Percentiles rank a stretch among this genome's conserved stretches.
Evolutionary conservation across 2,329 filamentous ascomycete species (phyloP).

Genomic region (Xylariales sp.): DNA sequence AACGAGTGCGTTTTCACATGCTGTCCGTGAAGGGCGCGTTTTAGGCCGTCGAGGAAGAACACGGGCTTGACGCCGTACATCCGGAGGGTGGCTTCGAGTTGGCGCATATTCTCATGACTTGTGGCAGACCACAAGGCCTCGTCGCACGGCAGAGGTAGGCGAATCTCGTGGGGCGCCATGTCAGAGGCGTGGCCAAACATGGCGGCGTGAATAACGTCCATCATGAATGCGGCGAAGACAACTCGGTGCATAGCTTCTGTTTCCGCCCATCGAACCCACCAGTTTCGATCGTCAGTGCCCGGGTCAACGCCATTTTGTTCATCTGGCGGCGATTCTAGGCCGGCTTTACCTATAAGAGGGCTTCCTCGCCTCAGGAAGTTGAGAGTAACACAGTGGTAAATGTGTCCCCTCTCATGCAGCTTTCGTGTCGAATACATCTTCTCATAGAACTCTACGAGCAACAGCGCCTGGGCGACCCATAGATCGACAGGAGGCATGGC

Average conservation of each 20-base stretch:
- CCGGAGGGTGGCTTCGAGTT: conserved; percentile 79
- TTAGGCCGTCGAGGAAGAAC: conserved; percentile 86
- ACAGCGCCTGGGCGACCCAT: conserved; percentile 87
- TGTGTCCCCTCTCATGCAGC: conserved; percentile 88
- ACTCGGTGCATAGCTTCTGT: conserved; percentile 88
- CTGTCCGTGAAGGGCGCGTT: conserved; percentile 83
- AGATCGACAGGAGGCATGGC: conserved; percentile 85
- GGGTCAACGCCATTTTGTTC: conserved; percentile 71
- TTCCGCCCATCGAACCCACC: conserved; percentile 90
- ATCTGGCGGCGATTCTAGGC: conserved; percentile 81
- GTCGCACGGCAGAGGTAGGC: conserved; percentile 86
- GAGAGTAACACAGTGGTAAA: conserved; percentile 87
- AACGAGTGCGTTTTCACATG: conserved; percentile 88
- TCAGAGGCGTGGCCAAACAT: conserved; percentile 93
- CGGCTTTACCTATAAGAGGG: conserved; percentile 83
- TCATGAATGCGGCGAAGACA: conserved; percentile 89
- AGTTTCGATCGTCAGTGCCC: conserved; percentile 59
- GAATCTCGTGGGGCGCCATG: conserved; percentile 92
- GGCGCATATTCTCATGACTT: conserved; percentile 79
- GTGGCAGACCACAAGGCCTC: conserved; percentile 87
- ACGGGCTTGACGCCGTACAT: conserved; percentile 83
- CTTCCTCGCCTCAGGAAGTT: conserved; percentile 87
- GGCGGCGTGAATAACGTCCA: conserved; percentile 88
- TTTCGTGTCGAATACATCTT: conserved; percentile 88
- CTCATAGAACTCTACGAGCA: conserved; percentile 89